Evolutionary conservation across 1,284 basidiomycete genomes (phyloP).

Genomic region (Chondrostereum purpureum): DNA sequence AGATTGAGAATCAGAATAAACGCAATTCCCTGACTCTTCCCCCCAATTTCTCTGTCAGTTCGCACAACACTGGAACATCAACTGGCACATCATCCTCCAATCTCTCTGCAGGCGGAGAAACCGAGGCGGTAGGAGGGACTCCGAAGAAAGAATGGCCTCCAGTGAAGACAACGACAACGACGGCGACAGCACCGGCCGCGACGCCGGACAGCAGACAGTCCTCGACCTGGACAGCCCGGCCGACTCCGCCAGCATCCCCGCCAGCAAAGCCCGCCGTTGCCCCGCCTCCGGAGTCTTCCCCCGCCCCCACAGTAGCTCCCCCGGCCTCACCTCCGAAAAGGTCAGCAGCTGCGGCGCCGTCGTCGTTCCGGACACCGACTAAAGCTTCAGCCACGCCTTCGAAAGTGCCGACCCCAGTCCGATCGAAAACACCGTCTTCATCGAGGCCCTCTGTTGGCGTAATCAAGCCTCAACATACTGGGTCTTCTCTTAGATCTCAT

Average conservation of each 20-base stretch:
- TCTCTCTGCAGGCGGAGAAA: too few species aligned
- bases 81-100: constrained; percentile 24
- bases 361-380: constrained; percentile 18
- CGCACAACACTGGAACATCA: constrained; percentile 57
- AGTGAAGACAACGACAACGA: not conserved
- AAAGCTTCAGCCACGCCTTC: constrained; percentile 17
- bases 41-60: constrained; percentile 56
- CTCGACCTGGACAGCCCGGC: constrained; percentile 21
- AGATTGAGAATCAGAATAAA: constrained; percentile 34
- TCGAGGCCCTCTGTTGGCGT: constrained; percentile 16
- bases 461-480: constrained; percentile 49
- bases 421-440: constrained; percentile 16
- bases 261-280: constrained; percentile 12
- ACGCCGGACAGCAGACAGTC: constrained; percentile 21
- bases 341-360: constrained; percentile 1
- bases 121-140: constrained; percentile 46
- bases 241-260: constrained; percentile 15
- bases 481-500: constrained; percentile 33
- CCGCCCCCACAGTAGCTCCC: constrained; percentile 8
- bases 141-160: constrained; percentile 78
- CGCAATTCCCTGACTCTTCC: constrained; percentile 40
- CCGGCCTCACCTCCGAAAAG: constrained; percentile 21
- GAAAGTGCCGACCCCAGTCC: constrained; percentile 16
- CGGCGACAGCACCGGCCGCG: constrained; percentile 6
- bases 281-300: too few species aligned